phyloP scores from a whole-genome alignment of 306 rosid genomes.

The Corylus heterophylla region DNA sequence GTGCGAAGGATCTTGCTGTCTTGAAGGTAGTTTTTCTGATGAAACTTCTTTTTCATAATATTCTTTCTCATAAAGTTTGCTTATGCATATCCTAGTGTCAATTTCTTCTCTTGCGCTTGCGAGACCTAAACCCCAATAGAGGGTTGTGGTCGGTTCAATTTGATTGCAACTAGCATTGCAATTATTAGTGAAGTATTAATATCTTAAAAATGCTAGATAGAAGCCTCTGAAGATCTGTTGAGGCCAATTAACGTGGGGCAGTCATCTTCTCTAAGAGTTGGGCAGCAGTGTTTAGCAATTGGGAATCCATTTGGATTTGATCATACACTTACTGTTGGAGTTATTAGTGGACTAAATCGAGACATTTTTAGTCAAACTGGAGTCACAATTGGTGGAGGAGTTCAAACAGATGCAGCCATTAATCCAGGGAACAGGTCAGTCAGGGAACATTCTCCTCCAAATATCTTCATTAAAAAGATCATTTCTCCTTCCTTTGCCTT shows the following conservation, averaged over 20 bases:
- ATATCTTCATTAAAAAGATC: background rate
- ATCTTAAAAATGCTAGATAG: constrained; percentile 58
- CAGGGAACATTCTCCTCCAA: constrained; percentile 10
- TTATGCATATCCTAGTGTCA: background rate
- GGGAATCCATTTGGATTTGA: constrained; percentile 99
- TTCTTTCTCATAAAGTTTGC: background rate
- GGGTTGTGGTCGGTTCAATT: background rate
- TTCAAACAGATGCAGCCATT: constrained; percentile 95
- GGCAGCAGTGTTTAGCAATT: constrained; percentile 95
- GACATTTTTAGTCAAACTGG: constrained; percentile 90
- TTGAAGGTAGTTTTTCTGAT: constrained; percentile 53
- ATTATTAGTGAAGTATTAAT: constrained; percentile 17
- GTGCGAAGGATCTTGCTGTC: constrained; percentile 95
- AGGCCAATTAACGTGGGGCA: constrained; percentile 74
- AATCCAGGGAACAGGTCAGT: constrained; percentile 94
- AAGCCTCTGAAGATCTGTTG: constrained; percentile 73
- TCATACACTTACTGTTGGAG: constrained; percentile 96
- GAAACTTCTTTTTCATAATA: constrained; percentile 3
- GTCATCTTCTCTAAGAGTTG: constrained; percentile 80
- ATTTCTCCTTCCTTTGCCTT: background rate
- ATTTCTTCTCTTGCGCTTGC: background rate
- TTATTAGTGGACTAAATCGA: constrained; percentile 87
- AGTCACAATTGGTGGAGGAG: constrained; percentile 94
- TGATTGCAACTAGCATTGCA: background rate
- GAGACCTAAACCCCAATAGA: background rate